A percentile compares a stretch with the other conserved stretches of the same genome.
Conservation (phyloP, 2,329 filamentous ascomycete species). For the Chrysosporium keratinophilum region DNA sequence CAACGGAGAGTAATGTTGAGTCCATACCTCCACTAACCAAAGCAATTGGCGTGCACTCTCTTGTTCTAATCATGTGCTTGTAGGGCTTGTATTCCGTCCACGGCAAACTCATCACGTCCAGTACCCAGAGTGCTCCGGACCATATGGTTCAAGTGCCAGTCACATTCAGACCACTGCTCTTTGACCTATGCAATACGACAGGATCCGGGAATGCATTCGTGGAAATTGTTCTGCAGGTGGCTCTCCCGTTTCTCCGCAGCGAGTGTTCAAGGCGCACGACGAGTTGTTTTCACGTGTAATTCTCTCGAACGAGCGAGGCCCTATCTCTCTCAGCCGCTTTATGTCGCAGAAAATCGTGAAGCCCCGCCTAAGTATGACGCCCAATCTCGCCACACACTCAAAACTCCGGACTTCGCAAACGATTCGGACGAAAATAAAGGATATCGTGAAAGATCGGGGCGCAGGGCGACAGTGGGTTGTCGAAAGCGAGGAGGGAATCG, state of each 20-base stretch:
- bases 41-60: neutral
- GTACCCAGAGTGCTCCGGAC: neutral
- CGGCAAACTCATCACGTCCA: conserved; percentile 3
- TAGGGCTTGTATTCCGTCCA: neutral
- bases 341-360: too few relatives aligned
- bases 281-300: too few relatives aligned
- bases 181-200: neutral
- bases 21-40: conserved; percentile 9
- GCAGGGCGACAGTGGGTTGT: neutral
- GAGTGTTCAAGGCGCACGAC: too few relatives aligned
- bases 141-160: conserved; percentile 3
- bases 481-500: neutral
- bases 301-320: too few relatives aligned
- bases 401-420: neutral
- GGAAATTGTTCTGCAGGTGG: neutral
- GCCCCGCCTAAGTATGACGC: neutral
- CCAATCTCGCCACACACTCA: too few relatives aligned
- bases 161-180: conserved; percentile 6
- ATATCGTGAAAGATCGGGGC: neutral
- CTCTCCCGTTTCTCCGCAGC: neutral
- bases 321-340: too few relatives aligned
- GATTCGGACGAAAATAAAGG: neutral
- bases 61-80: conserved; percentile 6
- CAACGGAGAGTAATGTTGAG: neutral
- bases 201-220: neutral